A percentile compares a stretch with the other conserved stretches of the same genome.
phyloP scores from a whole-genome alignment of 2,329 filamentous ascomycete genomes.

The Colletotrichum noveboracense region DNA sequence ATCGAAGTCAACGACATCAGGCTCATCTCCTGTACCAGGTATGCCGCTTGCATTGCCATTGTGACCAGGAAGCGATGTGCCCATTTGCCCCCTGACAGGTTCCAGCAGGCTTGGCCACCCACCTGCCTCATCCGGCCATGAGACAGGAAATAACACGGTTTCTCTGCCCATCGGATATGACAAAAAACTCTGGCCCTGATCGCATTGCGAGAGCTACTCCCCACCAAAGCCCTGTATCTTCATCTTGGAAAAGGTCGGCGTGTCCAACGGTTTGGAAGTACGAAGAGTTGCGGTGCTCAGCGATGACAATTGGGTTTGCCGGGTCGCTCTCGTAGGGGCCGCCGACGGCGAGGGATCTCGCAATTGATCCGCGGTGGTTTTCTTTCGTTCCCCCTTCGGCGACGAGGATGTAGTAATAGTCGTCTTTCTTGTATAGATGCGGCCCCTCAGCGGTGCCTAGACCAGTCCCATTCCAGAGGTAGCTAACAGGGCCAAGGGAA shows the following conservation, averaged over 20 bases:
- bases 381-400: conserved; percentile 48
- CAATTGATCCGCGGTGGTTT: conserved; percentile 62
- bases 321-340: conserved; percentile 68
- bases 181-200: conserved; percentile 50
- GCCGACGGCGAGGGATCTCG: conserved; percentile 55
- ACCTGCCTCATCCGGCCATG: conserved; percentile 31
- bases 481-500: background rate
- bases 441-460: conserved; percentile 49
- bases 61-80: background rate
- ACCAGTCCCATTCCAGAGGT: conserved; percentile 50
- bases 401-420: conserved; percentile 51
- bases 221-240: conserved; percentile 54
- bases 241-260: conserved; percentile 57
- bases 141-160: conserved; percentile 47
- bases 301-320: conserved; percentile 59
- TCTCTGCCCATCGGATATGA: conserved; percentile 60
- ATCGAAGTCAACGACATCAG: background rate
- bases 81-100: background rate
- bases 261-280: conserved; percentile 58
- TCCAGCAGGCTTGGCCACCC: conserved; percentile 39
- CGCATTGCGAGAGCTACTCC: conserved; percentile 57
- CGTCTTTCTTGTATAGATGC: conserved; percentile 50
- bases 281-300: conserved; percentile 45
- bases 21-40: background rate
- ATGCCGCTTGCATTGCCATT: background rate